Percentiles rank a stretch among this genome's conserved stretches.
Conservation (phyloP, 768 basidiomycete species). For the Leccinum olivaceopallidum region DNA sequence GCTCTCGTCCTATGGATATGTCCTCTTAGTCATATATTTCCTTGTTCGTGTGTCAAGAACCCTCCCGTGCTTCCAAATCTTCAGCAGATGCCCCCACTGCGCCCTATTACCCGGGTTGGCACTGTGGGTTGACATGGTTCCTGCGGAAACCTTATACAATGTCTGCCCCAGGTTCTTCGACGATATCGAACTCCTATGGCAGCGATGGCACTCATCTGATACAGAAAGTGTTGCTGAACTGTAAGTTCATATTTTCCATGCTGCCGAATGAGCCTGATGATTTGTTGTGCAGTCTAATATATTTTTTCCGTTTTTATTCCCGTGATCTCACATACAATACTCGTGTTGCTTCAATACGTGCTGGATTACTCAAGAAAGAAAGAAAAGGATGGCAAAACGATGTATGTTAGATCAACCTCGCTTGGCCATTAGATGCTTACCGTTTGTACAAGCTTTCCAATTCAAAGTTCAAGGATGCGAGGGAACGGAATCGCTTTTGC, state of each 20-base stretch:
- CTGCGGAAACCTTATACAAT: slow-evolving; percentile 13
- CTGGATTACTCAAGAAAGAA: slow-evolving; percentile 87
- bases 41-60: slow-evolving; percentile 92
- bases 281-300: slow-evolving; percentile 69
- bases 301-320: slow-evolving; percentile 96
- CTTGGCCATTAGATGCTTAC: slow-evolving; percentile 6
- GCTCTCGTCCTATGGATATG: slow-evolving; percentile 95
- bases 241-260: slow-evolving; percentile 43
- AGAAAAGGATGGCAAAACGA: slow-evolving; percentile 95
- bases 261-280: slow-evolving; percentile 7
- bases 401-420: slow-evolving; percentile 45
- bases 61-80: slow-evolving; percentile 96
- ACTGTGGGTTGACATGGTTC: slow-evolving; percentile 9
- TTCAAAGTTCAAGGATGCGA: slow-evolving; percentile 61
- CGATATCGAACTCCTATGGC: slow-evolving; percentile 89
- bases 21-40: slow-evolving; percentile 97
- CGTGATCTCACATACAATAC: slow-evolving; percentile 91
- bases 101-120: slow-evolving; percentile 76
- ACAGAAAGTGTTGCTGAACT: slow-evolving; percentile 91
- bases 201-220: slow-evolving; percentile 92
- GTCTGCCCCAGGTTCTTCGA: slow-evolving; percentile 80
- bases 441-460: slow-evolving; percentile 44
- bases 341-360: slow-evolving; percentile 88
- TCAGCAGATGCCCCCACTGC: slow-evolving; percentile 90
- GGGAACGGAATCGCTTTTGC: slow-evolving; percentile 93